Base-by-base conservation (phyloP, 2,329 filamentous ascomycete genomes). In the Cylindrodendrum hubeiense region DNA sequence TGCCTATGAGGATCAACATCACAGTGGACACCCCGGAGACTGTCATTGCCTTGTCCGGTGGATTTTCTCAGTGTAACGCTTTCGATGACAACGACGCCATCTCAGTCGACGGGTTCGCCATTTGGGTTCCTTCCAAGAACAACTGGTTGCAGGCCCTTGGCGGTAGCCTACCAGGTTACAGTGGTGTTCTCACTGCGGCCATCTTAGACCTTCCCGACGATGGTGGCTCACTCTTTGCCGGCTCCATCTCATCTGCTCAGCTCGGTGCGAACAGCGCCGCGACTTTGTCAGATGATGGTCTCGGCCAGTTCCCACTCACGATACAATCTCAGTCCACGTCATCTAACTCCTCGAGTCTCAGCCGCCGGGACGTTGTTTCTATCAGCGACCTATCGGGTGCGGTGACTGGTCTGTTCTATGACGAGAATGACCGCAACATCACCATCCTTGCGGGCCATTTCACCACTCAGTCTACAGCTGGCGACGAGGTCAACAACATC, bases 401-500 rank as follows among this genome's bases (percentile, higher is more conserved):
- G n/a, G 85, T 91, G 22, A 89, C 92, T 8, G 96, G 94, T 30
- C 81, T 90, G 2, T 97, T 97, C 76, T 94, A 97, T 78, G 87
- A 86, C 41, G 84, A 86, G 17, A 88, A 89, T 67, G 84, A 83
- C 63, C 87, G 89, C 68, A 98, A 98, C 78, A 85, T 97, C 61
- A 98, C 96, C 0, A 88, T 98, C 41, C 85, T 98, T 28, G 96
- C 91, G 52, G 96, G 96, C 1, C 93, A 94, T 73, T 99, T 99
- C 77, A 87, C 88, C 8, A 90, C 93, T 1, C 88, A 84, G 30
- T 88, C 87, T 15, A 86, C 86, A 8, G 88, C 95, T 70, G 93
- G 90, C 22, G 89, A 91, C 4, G 85, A 86, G 5, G 85, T 98
- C 65, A 85, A 94, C 70, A 98, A 98, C 73, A 83, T 99, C 17